These are phyloP conservation scores for Boletus bicolor DNA, from an alignment of 768 basidiomycete genomes.

Conservation along the genomic window DNA sequence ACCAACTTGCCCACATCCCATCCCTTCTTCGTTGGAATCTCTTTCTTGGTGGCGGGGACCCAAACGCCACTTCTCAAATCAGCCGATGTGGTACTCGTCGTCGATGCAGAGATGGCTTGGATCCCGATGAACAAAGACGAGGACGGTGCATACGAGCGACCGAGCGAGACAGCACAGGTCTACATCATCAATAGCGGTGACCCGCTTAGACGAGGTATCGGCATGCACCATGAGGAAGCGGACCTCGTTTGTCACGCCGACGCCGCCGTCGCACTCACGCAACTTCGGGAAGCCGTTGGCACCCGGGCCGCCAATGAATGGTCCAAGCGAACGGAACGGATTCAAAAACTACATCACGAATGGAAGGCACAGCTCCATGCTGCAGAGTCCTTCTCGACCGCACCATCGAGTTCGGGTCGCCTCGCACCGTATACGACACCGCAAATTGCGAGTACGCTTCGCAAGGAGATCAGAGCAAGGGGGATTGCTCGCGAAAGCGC, in stretches of 20 bases:
- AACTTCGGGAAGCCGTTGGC: constrained; percentile 36
- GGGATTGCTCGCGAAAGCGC: constrained; percentile 37
- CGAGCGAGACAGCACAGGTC: constrained; percentile 42
- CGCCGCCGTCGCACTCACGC: constrained; percentile 46
- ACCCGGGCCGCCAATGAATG: constrained; percentile 6
- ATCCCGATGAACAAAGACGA: constrained; percentile 45
- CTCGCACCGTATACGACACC: constrained; percentile 37
- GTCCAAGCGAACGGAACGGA: constrained; percentile 14
- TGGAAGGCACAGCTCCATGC: constrained; percentile 27
- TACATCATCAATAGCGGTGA: constrained; percentile 59
- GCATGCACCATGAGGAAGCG: constrained; percentile 52
- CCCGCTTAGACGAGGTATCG: constrained; percentile 49
- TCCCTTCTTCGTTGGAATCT: constrained; percentile 49
- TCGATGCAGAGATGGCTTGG: constrained; percentile 71
- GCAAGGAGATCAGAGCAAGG: constrained; percentile 35
- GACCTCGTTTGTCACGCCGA: constrained; percentile 60
- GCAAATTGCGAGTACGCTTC: constrained; percentile 48
- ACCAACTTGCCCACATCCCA: constrained; percentile 58
- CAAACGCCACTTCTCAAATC: constrained; percentile 46
- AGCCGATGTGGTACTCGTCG: constrained; percentile 60
- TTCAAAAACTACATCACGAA: constrained; percentile 23
- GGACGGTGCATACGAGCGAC: constrained; percentile 31
- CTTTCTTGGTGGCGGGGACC: constrained; percentile 44
- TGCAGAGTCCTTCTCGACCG: constrained; percentile 31
- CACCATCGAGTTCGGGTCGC: constrained; percentile 16